Evolutionary conservation across 257 asterid species (phyloP), one percentile per base, ranked within the genome.

Genomic region (Solanum pinnatisectum): DNA sequence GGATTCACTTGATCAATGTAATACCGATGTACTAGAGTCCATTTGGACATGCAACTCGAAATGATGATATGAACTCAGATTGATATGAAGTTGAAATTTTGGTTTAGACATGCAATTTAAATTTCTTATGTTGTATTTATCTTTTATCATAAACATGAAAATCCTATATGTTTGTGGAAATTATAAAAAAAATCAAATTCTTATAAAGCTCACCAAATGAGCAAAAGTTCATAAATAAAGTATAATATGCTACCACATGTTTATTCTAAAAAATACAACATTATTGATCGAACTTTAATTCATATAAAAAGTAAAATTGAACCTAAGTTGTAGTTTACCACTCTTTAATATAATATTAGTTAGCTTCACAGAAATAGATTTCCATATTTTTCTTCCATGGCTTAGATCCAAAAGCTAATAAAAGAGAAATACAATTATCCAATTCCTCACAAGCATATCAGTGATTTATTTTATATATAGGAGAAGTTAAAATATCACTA

Each of bases 21-120:
- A 63, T n/a, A n/a, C 0, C n/a, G 1, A n/a, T 65, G n/a, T 0
- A n/a, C 2, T 10, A 11, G 27, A 22, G 68, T 2, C 3, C 5
- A 2, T 59, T 59, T 59, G 13, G 0, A 59, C 13, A 59, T 59
- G n/a, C 5, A 5, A 59, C 4, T 6, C 22, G 0, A 56, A 18
- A 6, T 56, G 4, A 18, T 56, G 10, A 56, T 59, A 59, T 59
- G 5, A 59, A 8, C 11, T 22, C 1, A 22, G 0, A 59, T 8
- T 59, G 8, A 12, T 59, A 22, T 59, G 1, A 59, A 3, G 5
- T 59, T 8, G 13, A 59, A 59, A 27, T 22, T 59, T 59, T 59
- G 22, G n/a, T 59, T 59, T 59, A 20, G 27, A 59, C 3, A 59
- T 59, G 13, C 27, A 22, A 22, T 59, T 7, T 20, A 12, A 20